These are phyloP conservation scores for Phaeotremella skinneri DNA, from an alignment of 768 basidiomycete genomes.

Conservation along the genomic window DNA sequence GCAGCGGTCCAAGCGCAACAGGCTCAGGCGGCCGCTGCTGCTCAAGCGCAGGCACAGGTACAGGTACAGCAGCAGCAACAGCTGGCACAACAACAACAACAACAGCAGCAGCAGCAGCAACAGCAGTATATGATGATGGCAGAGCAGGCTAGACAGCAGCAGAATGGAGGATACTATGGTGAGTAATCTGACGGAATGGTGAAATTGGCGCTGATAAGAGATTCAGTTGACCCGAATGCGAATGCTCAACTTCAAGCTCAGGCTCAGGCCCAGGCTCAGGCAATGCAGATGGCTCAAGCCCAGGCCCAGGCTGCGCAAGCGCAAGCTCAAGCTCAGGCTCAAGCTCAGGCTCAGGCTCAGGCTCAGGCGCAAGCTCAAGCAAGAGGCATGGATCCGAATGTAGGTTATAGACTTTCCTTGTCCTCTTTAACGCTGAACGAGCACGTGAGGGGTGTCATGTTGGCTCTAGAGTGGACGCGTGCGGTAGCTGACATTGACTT, in stretches of 20 bases:
- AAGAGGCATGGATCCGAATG: constrained; percentile 25
- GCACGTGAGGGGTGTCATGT: background rate
- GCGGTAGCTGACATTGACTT: constrained; percentile 11
- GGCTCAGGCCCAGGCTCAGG: constrained; percentile 38
- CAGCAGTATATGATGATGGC: constrained; percentile 42
- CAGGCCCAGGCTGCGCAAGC: constrained; percentile 33
- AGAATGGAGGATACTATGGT: constrained; percentile 37
- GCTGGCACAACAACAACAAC: constrained; percentile 16
- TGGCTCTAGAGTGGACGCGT: background rate
- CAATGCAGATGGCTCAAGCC: constrained; percentile 43
- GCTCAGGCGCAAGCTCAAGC: constrained; percentile 35
- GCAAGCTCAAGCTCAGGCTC: constrained; percentile 37
- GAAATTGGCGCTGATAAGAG: background rate
- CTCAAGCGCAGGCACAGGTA: constrained; percentile 21
- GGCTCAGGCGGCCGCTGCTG: background rate
- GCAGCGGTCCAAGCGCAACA: constrained; percentile 46
- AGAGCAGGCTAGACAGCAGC: constrained; percentile 34
- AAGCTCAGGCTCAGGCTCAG: constrained; percentile 30
- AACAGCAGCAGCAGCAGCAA: constrained; percentile 19
- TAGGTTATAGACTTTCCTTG: too few species aligned
- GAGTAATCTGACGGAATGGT: constrained; percentile 6
- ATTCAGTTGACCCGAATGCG: constrained; percentile 23
- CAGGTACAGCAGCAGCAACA: constrained; percentile 29
- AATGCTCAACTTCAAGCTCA: constrained; percentile 37
- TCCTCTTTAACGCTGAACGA: background rate